Percentiles rank a stretch among this genome's conserved stretches.
Evolutionary conservation across 495 filamentous ascomycete genomes (phyloP).

Genomic region (Hypoxylon intermedium): DNA sequence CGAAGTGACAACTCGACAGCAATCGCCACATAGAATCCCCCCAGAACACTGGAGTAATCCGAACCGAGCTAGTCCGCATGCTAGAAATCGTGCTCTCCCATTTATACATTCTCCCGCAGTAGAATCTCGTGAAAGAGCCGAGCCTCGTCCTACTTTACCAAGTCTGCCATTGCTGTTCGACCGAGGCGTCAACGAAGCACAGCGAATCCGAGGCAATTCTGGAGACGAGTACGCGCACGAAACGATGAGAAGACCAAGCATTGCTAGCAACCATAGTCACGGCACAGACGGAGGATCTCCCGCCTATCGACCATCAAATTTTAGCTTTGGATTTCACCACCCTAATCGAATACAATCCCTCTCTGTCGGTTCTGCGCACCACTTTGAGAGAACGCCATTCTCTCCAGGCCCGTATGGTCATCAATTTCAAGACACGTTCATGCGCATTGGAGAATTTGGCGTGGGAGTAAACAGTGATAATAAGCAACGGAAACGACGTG

Average conservation of each 20-base stretch:
- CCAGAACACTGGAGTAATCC: conserved; percentile 42
- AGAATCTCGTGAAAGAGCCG: conserved; percentile 33
- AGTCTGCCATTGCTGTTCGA: conserved; percentile 43
- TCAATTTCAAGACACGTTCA: conserved; percentile 38
- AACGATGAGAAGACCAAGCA: conserved; percentile 33
- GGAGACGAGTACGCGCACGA: conserved; percentile 35
- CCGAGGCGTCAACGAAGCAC: conserved; percentile 16
- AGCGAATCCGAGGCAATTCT: conserved; percentile 28
- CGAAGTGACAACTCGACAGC: conserved; percentile 30
- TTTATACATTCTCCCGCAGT: conserved; percentile 35
- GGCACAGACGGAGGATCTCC: conserved; percentile 27
- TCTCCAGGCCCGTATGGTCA: conserved; percentile 41
- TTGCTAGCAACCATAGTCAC: conserved; percentile 28
- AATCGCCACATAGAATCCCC: conserved; percentile 37
- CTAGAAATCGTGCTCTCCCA: conserved; percentile 26
- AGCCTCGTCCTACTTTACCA: conserved; percentile 42
- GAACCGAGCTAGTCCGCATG: conserved; percentile 40
- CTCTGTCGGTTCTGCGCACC: conserved; percentile 41
- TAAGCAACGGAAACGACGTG: conserved; percentile 69
- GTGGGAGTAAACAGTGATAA: conserved; percentile 47
- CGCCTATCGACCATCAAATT: conserved; percentile 24
- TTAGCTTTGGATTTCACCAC: conserved; percentile 41
- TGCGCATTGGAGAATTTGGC: conserved; percentile 38
- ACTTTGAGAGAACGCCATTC: conserved; percentile 46
- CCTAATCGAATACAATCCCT: conserved; percentile 48